A percentile compares a stretch with the other conserved stretches of the same genome.
These are phyloP conservation scores for Bacterosira constricta DNA, from an alignment of 108 stramenopile genomes.

Conservation along the genomic window DNA sequence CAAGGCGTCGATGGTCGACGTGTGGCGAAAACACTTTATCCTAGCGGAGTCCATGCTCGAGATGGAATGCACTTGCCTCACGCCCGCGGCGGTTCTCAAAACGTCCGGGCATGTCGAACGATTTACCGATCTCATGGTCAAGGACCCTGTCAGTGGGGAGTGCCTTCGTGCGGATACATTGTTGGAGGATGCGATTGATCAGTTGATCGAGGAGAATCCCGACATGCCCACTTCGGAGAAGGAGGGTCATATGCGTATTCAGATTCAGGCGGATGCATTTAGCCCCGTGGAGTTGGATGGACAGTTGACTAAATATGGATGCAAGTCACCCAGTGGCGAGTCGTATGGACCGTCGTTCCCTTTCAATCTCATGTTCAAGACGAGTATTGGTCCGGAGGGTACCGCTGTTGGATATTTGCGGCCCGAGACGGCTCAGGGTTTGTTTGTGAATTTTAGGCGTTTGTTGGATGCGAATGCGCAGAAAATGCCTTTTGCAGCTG, in stretches of 20 bases:
- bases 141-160: constrained; percentile 86
- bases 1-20: constrained; percentile 96
- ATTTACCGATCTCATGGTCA: constrained; percentile 99
- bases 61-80: constrained; percentile 99
- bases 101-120: constrained; percentile 99
- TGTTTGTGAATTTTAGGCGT: constrained; percentile 99
- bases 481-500: constrained; percentile 99
- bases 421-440: constrained; percentile 98
- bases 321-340: constrained; percentile 89
- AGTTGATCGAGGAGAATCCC: constrained; percentile 86
- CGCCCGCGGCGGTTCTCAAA: constrained; percentile 95
- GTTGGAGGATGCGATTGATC: constrained; percentile 98
- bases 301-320: constrained; percentile 84
- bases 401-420: constrained; percentile 96
- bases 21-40: constrained; percentile 98
- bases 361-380: constrained; percentile 99
- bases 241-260: constrained; percentile 90
- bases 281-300: constrained; percentile 93
- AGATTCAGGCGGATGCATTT: constrained; percentile 98
- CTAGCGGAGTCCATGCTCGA: constrained; percentile 97
- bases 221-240: constrained; percentile 78
- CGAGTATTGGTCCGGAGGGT: constrained; percentile 99
- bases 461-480: constrained; percentile 96
- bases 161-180: constrained; percentile 98
- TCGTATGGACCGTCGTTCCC: constrained; percentile 93